Evolutionary conservation across 495 filamentous ascomycete species (phyloP), one percentile per base, ranked within the genome.

Genomic region (Hypoxylon crocopeplum): DNA sequence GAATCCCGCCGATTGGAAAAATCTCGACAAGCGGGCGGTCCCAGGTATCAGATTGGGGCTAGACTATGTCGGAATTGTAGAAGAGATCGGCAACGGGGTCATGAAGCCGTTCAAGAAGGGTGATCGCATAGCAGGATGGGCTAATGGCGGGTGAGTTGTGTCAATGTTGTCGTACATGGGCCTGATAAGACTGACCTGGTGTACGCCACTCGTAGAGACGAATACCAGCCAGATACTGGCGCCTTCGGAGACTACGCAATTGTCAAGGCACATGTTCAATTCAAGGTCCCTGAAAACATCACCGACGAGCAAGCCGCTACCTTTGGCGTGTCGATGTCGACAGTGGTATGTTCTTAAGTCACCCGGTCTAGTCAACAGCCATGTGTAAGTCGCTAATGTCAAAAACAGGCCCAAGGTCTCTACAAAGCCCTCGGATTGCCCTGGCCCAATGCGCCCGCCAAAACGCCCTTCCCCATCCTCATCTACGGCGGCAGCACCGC

Each of bases 1-100:
- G 49, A 86, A 86, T 53, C 83, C 83, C 1, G 78, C 77, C 0
- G 84, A 84, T 69, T 85, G 79, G 77, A 86, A 87, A 66, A 72
- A 74, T 56, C 56, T 85, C 21, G 71, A 73, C 0, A 51, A 24
- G n/a, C 46, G 36, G 13, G 34, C 42, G 2, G 15, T 22, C 24
- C 32, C 56, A 29, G 61, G 59, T 22, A 8, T 37, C 16, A 48
- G 53, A 12, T 3, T 46, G 0, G 73, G 75, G 2, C 71, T 73
- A 15, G 77, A 76, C 22, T 70, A 64, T 24, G 72, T 68, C 36
- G 77, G 77, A 11, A 66, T 64, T 2, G 75, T 79, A 6, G 70
- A 74, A 8, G 66, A 74, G 50, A 41, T 73, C 12, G 76, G 77
- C 0, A 27, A 48, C 1, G 67, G 63, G 5, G 72, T 73, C 7